Conservation (phyloP, 2,329 filamentous ascomycete species). For the Chrysoporthe puriensis region DNA sequence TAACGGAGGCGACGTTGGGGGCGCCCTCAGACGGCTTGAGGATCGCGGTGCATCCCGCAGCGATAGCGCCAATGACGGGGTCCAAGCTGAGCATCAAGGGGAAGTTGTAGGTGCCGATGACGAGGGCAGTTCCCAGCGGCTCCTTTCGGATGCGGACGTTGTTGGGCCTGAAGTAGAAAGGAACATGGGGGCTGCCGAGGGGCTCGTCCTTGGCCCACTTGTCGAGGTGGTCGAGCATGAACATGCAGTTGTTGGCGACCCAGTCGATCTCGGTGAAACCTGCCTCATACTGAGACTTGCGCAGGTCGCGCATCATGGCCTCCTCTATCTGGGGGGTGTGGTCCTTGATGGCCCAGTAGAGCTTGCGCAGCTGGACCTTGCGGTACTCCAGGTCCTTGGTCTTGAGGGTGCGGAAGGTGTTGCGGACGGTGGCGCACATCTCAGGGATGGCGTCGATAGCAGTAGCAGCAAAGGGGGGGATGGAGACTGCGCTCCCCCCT, state of each 20-base stretch:
- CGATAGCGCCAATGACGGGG: conserved; percentile 86
- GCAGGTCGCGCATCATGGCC: conserved; percentile 76
- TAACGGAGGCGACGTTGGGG: conserved; percentile 73
- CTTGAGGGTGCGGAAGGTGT: conserved; percentile 76
- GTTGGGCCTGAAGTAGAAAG: conserved; percentile 69
- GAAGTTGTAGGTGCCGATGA: conserved; percentile 95
- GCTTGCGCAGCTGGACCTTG: conserved; percentile 82
- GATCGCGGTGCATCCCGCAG: conserved; percentile 86
- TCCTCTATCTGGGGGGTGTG: conserved; percentile 72
- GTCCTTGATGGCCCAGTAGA: conserved; percentile 92
- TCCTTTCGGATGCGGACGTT: conserved; percentile 82
- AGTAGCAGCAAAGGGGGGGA: conserved; percentile 62
- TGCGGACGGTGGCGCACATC: conserved; percentile 63
- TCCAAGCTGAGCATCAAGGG: conserved; percentile 80
- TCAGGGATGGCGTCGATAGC: conserved; percentile 67
- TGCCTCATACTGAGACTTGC: conserved; percentile 77
- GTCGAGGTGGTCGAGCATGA: conserved; percentile 75
- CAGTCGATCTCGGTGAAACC: conserved; percentile 76
- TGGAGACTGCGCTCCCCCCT: conserved; percentile 37
- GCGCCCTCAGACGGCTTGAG: conserved; percentile 90
- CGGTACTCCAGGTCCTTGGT: conserved; percentile 84
- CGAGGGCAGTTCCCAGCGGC: conserved; percentile 78
- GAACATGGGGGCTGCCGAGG: conserved; percentile 63
- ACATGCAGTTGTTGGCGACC: conserved; percentile 80
- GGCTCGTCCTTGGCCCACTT: conserved; percentile 84